Evolutionary conservation across 2,329 filamentous ascomycete species (phyloP), one percentile per base, ranked within the genome.

Genomic region (Monilinia polystroma): DNA sequence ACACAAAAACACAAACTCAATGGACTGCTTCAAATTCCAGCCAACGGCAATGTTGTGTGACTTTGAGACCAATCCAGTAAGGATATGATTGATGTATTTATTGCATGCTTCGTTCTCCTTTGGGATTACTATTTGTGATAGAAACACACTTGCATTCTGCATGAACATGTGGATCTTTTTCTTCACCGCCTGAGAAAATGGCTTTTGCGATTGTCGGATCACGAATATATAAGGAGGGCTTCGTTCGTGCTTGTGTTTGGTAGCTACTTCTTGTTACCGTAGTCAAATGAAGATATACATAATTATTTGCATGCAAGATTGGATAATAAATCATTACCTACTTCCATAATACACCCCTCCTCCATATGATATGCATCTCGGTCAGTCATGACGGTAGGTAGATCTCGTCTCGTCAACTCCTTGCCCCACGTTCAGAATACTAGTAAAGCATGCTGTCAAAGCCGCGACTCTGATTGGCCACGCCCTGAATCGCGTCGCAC

Each of bases 161-260:
- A 60, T 49, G 57, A 51, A 38, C 45, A 51, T 51, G 57, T 60
- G 45, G 57, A 18, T 51, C 43, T 5, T 14, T 60, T 26, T 20
- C 57, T 60, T 60, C 57, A 60, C 57, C 57, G 57, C 57, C 38
- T 18, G 12, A 23, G n/a, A 11, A 51, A 51, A 49, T 51, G 58
- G 58, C 29, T 51, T 60, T 51, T 18, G 8, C 6, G 35, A 43
- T 20, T 26, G 35, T 56, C 35, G 38, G 29, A 60, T n/a, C 12
- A 38, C 29, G 45, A 60, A 51, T 49, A 51, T 23, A 60, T 51
- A 60, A 60, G 45, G 2, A 51, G 35, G 49, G 57, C 57, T 60
- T 51, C 4, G 10, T 60, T 29, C 32, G 4, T 35, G 32, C 4
- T 35, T 35, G 32, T 35, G 32, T 35, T 35, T 35, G 4, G 32